Percentiles rank a stretch among this genome's conserved stretches.
Conservation (phyloP, 768 basidiomycete species). For the Coprinopsis marcescibilis region DNA sequence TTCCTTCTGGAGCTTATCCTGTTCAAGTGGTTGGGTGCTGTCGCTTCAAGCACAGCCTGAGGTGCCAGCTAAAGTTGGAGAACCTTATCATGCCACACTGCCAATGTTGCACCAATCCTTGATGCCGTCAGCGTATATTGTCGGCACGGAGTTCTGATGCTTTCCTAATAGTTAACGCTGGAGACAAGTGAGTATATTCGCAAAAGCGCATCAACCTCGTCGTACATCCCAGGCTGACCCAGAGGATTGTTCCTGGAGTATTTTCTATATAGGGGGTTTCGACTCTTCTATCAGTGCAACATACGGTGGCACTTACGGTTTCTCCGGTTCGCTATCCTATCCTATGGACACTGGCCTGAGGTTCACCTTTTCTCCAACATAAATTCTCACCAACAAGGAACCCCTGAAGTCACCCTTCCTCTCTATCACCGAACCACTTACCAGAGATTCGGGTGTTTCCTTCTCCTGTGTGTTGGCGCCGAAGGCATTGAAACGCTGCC, state of each 20-base stretch:
- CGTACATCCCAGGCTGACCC: no score
- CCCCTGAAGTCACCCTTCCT: background rate
- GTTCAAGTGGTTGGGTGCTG: background rate
- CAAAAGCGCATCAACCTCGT: no score
- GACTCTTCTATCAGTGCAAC: no score
- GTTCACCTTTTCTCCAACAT: background rate
- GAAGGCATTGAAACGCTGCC: background rate
- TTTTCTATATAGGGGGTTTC: no score
- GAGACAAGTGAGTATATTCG: no score
- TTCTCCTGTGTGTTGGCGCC: background rate
- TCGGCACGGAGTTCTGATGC: no score
- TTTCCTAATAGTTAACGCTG: no score
- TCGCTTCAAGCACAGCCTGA: background rate
- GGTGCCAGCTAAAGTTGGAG: no score
- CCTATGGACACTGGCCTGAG: background rate
- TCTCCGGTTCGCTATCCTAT: background rate
- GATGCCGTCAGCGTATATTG: no score
- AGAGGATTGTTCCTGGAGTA: no score
- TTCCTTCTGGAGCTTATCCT: constrained; percentile 1
- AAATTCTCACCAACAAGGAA: background rate
- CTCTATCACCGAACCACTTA: background rate
- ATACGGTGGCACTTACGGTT: no score
- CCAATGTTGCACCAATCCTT: no score
- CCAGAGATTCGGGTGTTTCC: background rate
- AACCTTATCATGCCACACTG: background rate